phyloP scores from a whole-genome alignment of 805 yeast species.

The Teunomyces panamensis region DNA sequence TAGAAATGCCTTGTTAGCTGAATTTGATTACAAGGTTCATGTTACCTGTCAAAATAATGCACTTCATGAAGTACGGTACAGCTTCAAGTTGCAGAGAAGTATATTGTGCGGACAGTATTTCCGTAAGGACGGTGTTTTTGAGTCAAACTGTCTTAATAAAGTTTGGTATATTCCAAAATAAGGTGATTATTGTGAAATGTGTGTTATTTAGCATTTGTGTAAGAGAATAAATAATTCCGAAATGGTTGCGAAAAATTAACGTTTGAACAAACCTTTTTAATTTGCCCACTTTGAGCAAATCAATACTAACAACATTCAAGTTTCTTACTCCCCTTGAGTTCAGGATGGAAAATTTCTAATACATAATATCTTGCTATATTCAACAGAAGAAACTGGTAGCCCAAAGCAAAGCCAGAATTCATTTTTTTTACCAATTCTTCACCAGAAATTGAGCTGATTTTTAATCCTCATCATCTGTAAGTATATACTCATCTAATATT shows the following conservation, averaged over 20 bases:
- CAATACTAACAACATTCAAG: background rate
- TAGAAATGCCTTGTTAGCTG: slow-evolving; percentile 45
- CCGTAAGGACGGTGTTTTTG: slow-evolving; percentile 4
- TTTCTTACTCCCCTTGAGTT: background rate
- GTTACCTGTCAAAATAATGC: slow-evolving; percentile 55
- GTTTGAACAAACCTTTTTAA: background rate
- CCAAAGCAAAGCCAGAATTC: too few relatives aligned
- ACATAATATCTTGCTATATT: background rate
- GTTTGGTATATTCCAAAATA: slow-evolving; percentile 1
- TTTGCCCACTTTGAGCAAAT: too few relatives aligned
- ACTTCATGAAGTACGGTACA: slow-evolving; percentile 20
- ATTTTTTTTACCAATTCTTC: background rate
- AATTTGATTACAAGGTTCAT: slow-evolving; percentile 52
- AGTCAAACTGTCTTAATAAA: slow-evolving; percentile 5
- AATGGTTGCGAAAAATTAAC: background rate
- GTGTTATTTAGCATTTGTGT: background rate
- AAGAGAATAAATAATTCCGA: background rate
- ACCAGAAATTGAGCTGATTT: background rate
- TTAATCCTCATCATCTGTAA: slow-evolving; percentile 28
- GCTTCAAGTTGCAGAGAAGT: slow-evolving; percentile 16
- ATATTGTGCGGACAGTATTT: slow-evolving; percentile 7
- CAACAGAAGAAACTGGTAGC: too few relatives aligned
- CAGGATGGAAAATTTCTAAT: background rate
- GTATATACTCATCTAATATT: slow-evolving; percentile 47
- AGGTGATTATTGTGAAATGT: too few relatives aligned